These are phyloP conservation scores for Amanita jacksonii DNA, from an alignment of 768 basidiomycete genomes.

Conservation along the genomic window DNA sequence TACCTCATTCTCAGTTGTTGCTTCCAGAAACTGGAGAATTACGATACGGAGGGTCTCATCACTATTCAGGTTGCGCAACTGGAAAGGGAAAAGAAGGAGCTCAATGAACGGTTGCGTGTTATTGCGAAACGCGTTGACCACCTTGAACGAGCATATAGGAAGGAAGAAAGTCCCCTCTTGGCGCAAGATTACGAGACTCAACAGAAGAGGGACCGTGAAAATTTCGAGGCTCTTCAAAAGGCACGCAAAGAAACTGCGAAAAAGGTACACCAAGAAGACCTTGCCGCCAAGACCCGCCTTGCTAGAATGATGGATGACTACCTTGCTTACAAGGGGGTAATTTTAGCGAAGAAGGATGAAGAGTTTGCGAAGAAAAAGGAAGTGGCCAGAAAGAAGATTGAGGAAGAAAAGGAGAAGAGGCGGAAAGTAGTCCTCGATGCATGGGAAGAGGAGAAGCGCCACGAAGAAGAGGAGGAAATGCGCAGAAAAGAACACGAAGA, in stretches of 20 bases:
- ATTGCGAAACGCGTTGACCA: conserved; percentile 89
- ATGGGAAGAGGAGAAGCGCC: conserved; percentile 47
- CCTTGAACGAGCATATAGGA: conserved; percentile 88
- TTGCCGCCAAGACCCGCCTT: conserved; percentile 71
- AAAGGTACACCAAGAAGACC: conserved; percentile 49
- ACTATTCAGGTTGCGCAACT: conserved; percentile 88
- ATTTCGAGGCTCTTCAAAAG: conserved; percentile 54
- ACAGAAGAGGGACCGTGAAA: conserved; percentile 64
- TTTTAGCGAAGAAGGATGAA: conserved; percentile 49
- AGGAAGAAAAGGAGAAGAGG: conserved; percentile 77
- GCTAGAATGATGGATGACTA: conserved; percentile 69
- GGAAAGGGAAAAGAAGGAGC: conserved; percentile 92
- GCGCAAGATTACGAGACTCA: conserved; percentile 81
- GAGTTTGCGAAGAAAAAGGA: conserved; percentile 56
- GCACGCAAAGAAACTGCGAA: conserved; percentile 47
- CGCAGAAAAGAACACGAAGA: conserved; percentile 40
- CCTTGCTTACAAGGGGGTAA: conserved; percentile 34
- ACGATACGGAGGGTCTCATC: conserved; percentile 82
- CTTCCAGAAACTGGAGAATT: conserved; percentile 64
- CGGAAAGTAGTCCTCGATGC: conserved; percentile 44
- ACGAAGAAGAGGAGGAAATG: conserved; percentile 30
- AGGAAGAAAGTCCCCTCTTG: conserved; percentile 84
- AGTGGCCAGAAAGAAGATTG: conserved; percentile 57
- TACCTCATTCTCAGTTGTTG: conserved; percentile 6
- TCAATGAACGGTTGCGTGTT: conserved; percentile 73